Percentiles rank a stretch among this genome's conserved stretches.
phyloP scores from a whole-genome alignment of 1,284 basidiomycete genomes.

The Salmacisia buchloeana region DNA sequence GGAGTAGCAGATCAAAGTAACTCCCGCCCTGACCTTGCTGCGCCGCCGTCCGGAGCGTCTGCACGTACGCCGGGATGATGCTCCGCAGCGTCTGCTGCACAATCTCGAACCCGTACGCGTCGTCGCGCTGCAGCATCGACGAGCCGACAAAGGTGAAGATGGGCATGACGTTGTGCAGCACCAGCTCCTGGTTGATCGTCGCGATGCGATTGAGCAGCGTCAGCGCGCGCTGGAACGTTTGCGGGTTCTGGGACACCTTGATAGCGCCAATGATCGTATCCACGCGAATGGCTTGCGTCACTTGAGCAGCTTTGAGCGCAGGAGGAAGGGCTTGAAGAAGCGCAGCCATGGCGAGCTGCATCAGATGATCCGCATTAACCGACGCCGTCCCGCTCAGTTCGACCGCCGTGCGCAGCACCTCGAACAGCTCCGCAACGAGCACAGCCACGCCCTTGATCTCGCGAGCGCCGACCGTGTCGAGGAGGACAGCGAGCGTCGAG shows the following conservation, averaged over 20 bases:
- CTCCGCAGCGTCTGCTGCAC: slow-evolving; percentile 91
- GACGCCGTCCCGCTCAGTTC: slow-evolving; percentile 55
- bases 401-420: slow-evolving; percentile 66
- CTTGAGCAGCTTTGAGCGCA: slow-evolving; percentile 14
- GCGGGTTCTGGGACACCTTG: slow-evolving; percentile 70
- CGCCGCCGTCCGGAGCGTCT: slow-evolving; percentile 66
- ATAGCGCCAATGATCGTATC: slow-evolving; percentile 43
- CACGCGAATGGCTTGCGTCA: slow-evolving; percentile 34
- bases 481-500: background rate
- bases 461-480: slow-evolving; percentile 14
- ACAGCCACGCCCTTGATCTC: slow-evolving; percentile 52
- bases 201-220: slow-evolving; percentile 82
- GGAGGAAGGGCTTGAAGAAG: background rate
- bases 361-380: slow-evolving; percentile 75
- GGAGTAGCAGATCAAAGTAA: slow-evolving; percentile 32
- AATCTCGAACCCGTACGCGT: slow-evolving; percentile 88
- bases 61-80: slow-evolving; percentile 86
- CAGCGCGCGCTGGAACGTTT: slow-evolving; percentile 88
- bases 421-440: slow-evolving; percentile 68
- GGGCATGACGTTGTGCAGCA: slow-evolving; percentile 93
- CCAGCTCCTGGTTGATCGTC: slow-evolving; percentile 77
- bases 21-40: slow-evolving; percentile 19
- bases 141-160: slow-evolving; percentile 99
- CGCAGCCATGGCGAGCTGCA: slow-evolving; percentile 67
- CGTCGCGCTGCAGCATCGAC: slow-evolving; percentile 90